Conservation (phyloP, 2,329 filamentous ascomycete species). For the Scedosporium dehoogii region DNA sequence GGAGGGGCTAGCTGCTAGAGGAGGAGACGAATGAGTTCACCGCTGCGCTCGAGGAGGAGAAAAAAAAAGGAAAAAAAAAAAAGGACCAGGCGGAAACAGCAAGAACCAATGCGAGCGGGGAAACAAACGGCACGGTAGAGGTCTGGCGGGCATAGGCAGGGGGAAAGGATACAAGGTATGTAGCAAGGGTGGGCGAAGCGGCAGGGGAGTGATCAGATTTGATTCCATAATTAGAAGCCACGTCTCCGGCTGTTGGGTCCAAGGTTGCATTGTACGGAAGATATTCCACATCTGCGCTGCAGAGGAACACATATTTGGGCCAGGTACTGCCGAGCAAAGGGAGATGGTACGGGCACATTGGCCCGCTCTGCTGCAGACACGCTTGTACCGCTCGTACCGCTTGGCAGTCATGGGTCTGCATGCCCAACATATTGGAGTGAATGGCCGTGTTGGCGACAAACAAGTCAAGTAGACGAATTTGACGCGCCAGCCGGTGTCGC, state of each 20-base stretch:
- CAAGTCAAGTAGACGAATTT: background rate
- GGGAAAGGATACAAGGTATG: background rate
- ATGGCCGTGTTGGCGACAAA: background rate
- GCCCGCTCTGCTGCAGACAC: background rate
- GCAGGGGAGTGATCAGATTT: background rate
- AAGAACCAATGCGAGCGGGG: background rate
- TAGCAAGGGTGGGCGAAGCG: background rate
- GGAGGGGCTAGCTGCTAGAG: background rate
- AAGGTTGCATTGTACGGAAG: background rate
- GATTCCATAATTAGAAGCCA: constrained; percentile 1
- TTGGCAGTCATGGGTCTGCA: background rate
- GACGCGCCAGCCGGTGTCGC: background rate
- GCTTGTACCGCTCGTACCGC: background rate
- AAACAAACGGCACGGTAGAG: background rate
- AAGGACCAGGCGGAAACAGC: background rate
- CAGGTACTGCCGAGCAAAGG: background rate
- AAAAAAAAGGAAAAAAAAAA: background rate
- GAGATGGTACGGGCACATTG: background rate
- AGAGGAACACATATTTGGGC: background rate
- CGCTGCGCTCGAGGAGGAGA: background rate
- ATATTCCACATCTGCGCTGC: background rate
- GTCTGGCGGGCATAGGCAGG: background rate
- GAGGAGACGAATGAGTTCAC: background rate
- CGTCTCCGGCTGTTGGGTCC: constrained; percentile 1
- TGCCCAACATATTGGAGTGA: background rate